phyloP scores from a whole-genome alignment of 805 yeast genomes.

The Sporopachydermia quercuum region DNA sequence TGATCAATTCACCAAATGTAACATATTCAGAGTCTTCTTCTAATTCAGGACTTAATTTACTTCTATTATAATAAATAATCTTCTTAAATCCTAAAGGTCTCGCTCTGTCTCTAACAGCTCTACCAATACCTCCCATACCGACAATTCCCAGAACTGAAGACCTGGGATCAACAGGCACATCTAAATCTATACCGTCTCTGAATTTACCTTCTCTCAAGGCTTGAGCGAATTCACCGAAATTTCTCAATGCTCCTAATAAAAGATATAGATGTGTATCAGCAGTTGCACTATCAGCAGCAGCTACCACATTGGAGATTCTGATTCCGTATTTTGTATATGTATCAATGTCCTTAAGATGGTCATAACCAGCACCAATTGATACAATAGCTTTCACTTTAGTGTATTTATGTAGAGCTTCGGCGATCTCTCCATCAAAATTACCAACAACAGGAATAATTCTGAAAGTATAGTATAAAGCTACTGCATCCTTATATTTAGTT shows the following conservation, averaged over 20 bases:
- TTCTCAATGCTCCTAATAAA: conserved; percentile 24
- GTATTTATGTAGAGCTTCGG: conserved; percentile 21
- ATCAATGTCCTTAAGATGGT: conserved; percentile 29
- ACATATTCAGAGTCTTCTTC: conserved; percentile 29
- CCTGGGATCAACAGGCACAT: conserved; percentile 23
- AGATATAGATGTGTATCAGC: conserved; percentile 28
- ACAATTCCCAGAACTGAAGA: conserved; percentile 26
- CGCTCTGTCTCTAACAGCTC: conserved; percentile 28
- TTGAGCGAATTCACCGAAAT: conserved; percentile 16
- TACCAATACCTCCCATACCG: conserved; percentile 35
- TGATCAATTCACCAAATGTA: conserved; percentile 22
- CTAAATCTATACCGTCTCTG: conserved; percentile 21
- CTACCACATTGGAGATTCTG: conserved; percentile 26
- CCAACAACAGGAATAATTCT: conserved; percentile 26
- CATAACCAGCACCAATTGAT: conserved; percentile 47
- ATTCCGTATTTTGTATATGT: conserved; percentile 20
- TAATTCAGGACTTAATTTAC: conserved; percentile 22
- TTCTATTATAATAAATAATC: conserved; percentile 25
- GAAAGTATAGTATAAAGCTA: conserved; percentile 28
- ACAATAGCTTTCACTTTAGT: conserved; percentile 26
- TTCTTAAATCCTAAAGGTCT: conserved; percentile 27
- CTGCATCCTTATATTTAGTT: conserved; percentile 20
- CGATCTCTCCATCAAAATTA: conserved; percentile 28
- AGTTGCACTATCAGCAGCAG: conserved; percentile 26
- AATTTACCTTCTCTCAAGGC: conserved; percentile 26